Conservation (phyloP, 768 basidiomycete species). For the Suillus cothurnatus region DNA sequence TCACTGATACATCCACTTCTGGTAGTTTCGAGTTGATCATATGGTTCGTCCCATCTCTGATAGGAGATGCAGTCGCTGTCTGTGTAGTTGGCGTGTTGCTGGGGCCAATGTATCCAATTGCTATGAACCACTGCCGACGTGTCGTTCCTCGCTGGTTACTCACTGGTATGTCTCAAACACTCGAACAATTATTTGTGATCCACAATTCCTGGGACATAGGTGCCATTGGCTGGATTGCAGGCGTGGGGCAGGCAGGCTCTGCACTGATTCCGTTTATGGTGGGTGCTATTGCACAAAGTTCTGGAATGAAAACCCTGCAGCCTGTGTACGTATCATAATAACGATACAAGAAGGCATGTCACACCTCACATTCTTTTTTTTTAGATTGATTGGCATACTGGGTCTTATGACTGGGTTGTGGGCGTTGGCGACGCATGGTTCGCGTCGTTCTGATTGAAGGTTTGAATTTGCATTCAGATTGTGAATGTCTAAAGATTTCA, state of each 20-base stretch:
- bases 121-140: conserved; percentile 69
- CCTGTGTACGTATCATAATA: conserved; percentile 25
- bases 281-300: conserved; percentile 63
- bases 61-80: conserved; percentile 57
- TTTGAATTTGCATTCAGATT: neutral
- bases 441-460: conserved; percentile 9
- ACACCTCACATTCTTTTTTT: neutral
- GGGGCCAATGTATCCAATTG: conserved; percentile 55
- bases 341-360: neutral
- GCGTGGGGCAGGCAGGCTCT: conserved; percentile 70
- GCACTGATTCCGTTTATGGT: conserved; percentile 75
- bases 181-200: neutral
- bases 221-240: conserved; percentile 69
- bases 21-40: conserved; percentile 53
- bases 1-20: conserved; percentile 27
- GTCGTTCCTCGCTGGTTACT: conserved; percentile 74
- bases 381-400: conserved; percentile 33
- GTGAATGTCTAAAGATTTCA: neutral
- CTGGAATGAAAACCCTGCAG: conserved; percentile 50
- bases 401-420: conserved; percentile 35
- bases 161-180: conserved; percentile 34
- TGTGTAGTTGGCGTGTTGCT: conserved; percentile 56
- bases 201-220: conserved; percentile 29
- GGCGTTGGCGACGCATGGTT: conserved; percentile 30
- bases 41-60: conserved; percentile 57